These are phyloP conservation scores for Nemania diffusa DNA, from an alignment of 2,329 filamentous ascomycete species.

Conservation along the genomic window DNA sequence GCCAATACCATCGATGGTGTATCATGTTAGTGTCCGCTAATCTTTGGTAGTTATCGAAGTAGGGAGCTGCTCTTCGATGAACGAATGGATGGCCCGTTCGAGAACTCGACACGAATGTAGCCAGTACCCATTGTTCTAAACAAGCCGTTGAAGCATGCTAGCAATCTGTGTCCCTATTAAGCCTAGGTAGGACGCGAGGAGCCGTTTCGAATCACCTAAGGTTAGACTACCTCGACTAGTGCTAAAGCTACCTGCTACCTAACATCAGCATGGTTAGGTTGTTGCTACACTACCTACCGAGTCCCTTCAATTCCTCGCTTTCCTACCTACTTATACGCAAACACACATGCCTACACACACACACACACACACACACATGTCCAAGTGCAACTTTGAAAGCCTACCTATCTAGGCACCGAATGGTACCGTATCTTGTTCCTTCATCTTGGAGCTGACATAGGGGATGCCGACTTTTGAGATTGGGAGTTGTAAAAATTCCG, in stretches of 20 bases:
- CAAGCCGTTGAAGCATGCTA: constrained; percentile 8
- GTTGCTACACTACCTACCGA: neutral
- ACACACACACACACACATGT: neutral
- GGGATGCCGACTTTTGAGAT: neutral
- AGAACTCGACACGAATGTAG: neutral
- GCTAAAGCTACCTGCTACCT: constrained; percentile 1
- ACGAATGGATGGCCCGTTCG: neutral
- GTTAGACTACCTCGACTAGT: constrained; percentile 1
- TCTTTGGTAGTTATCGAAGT: neutral
- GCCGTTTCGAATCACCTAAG: constrained; percentile 19
- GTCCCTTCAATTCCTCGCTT: neutral
- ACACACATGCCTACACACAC: neutral
- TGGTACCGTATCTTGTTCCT: constrained; percentile 9
- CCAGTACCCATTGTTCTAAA: neutral
- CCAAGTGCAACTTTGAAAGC: neutral
- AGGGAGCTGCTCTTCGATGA: neutral
- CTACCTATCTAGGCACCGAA: neutral
- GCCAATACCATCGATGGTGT: neutral
- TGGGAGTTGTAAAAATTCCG: neutral
- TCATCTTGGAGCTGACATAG: constrained; percentile 7
- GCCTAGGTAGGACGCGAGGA: constrained; percentile 10
- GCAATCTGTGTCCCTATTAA: neutral
- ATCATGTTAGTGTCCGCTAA: constrained; percentile 5
- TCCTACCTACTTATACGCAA: neutral
- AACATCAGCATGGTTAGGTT: constrained; percentile 1